Conservation (phyloP, 257 asterid genomes). For the Solanum pinnatisectum region DNA sequence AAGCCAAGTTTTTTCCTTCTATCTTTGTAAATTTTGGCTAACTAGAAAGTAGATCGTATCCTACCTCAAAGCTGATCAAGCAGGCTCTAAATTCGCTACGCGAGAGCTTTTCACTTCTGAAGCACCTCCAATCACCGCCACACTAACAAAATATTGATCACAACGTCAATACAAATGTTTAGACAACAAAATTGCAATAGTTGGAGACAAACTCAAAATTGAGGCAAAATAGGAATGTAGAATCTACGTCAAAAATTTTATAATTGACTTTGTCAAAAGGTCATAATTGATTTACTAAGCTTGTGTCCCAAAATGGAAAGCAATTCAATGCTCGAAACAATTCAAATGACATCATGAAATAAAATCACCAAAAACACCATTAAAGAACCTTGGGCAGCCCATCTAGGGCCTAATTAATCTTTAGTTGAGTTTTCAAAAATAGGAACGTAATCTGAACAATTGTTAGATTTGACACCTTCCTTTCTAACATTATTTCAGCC, state of each 20-base stretch:
- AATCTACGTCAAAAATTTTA: too few relatives aligned
- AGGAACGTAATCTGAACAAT: too few relatives aligned
- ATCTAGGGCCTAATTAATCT: not conserved
- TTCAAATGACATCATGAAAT: not conserved
- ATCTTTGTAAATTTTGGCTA: not conserved
- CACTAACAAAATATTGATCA: not conserved
- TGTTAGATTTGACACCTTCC: too few relatives aligned
- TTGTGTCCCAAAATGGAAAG: not conserved
- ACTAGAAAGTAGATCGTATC: not conserved
- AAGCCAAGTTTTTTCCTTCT: not conserved
- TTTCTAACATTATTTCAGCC: too few relatives aligned
- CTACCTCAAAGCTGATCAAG: not conserved
- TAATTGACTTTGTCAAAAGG: not conserved
- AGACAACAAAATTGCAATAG: too few relatives aligned
- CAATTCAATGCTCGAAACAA: not conserved
- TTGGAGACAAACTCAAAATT: not conserved
- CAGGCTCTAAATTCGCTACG: not conserved
- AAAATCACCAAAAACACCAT: too few relatives aligned
- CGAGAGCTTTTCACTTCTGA: not conserved
- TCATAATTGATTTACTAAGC: too few relatives aligned
- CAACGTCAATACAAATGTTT: too few relatives aligned
- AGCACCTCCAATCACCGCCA: not conserved
- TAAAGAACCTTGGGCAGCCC: not conserved
- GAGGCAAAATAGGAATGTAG: not conserved
- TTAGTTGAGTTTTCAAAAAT: not conserved